Evolutionary conservation across 2,329 filamentous ascomycete genomes (phyloP), one percentile per base, ranked within the genome.

Genomic region (Ophiostoma himal-ulmi): DNA sequence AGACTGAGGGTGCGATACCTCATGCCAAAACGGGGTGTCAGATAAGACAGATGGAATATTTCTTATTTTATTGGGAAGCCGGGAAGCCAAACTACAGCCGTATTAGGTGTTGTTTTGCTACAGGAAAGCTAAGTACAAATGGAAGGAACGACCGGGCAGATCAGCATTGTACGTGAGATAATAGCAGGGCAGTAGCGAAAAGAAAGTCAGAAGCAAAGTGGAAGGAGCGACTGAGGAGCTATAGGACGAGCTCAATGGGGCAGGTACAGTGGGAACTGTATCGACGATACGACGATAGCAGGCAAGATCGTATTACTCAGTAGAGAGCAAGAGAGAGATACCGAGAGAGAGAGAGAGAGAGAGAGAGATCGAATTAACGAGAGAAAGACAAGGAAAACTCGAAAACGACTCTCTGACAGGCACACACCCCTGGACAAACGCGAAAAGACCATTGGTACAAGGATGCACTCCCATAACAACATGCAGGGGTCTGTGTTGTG

Each of bases 1-100:
- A 39, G n/a, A 44, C n/a, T 67, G 37, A 30, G 65, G n/a, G 65
- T 67, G 65, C 39, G 64, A 41, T 66, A 48, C 62, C n/a, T 67
- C 37, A 30, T 66, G 64, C 64, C 65, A n/a, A 67, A 67, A 44
- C 37, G 65, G 65, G 37, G 65, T 14, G 37, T 10, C 22, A 30
- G 65, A 62, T 62, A 62, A 62, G 20, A 30, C 11, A 17, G 7
- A 62, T 34, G 26, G 26, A 62, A 62, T 62, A 62, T 30, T 57
- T 57, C 13, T 26, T 57, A 17, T 13, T 26, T 57, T 26, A 57
- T 26, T 57, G 10, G 22, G 5, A 57, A 13, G 8, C 30, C 3
- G 52, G 20, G 44, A 48, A 17, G 44, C 44, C 20, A n/a, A 48
- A 48, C 20, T 30, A 57, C n/a, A 26, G 52, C 52, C 30, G 52